Evolutionary conservation across 164 flowering plant species (phyloP), one percentile per base, ranked within the genome.

Genomic region (Berberis vulgaris): DNA sequence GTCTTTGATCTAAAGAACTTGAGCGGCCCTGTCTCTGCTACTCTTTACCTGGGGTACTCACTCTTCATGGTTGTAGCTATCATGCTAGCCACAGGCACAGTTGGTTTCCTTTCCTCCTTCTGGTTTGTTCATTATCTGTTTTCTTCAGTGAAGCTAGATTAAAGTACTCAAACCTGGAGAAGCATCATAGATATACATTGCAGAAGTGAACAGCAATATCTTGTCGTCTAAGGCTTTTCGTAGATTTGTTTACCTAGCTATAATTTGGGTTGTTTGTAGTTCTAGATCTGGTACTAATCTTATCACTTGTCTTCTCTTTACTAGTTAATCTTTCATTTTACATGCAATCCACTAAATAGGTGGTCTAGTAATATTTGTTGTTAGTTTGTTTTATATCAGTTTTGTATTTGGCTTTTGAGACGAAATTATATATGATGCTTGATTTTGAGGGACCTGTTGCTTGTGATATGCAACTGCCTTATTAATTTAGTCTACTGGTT

Each of bases 21-120:
- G 61, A 72, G 68, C 44, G 74, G 74, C 1, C 71, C 71, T 54
- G 68, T 72, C 6, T 72, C 71, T 8, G 74, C 74, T 8, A 67
- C 58, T 3, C 71, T 72, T 49, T 72, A 72, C 57, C 71, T 72
- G 5, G 74, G 74, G 1, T 72, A 72, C 59, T 72, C 74, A 2
- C 60, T 72, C n/a, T 53, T 72, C 71, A 67, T 72, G 74, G 71
- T 59, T 41, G 26, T 72, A 1, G 68, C 74, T 41, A 59, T 72
- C 42, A 67, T 67, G 74, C 60, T 72, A 11, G 66, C 64, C 59
- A 64, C 77, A 40, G 67, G 71, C 60, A 63, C 82, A 65, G 47
- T 78, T 59, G 44, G 84, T 64, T 72, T 72, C 71, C 65, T 72
- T 60, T 45, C 67, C 5, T 72, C 74, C 12, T 67, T 72, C 67